Evolutionary conservation across 2,329 filamentous ascomycete genomes (phyloP).

Genomic region (Periconia sp.): DNA sequence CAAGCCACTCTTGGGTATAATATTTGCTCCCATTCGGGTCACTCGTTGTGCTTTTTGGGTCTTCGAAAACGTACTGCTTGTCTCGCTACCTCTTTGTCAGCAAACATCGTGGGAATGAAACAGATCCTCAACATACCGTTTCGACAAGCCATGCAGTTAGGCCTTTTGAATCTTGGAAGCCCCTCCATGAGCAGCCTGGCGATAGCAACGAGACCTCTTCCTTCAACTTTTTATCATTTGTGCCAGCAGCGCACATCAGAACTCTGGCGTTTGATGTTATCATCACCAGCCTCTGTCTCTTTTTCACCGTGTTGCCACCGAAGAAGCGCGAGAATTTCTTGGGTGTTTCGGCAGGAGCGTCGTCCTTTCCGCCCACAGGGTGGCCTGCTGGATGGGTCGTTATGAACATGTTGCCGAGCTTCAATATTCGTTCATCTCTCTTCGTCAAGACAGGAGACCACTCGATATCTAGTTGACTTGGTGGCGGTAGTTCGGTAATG

Average conservation of each 20-base stretch:
- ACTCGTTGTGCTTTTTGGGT: constrained; percentile 74
- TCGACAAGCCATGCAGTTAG: constrained; percentile 89
- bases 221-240: constrained; percentile 95
- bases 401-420: constrained; percentile 89
- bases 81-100: constrained; percentile 67
- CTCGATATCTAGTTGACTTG: constrained; percentile 94
- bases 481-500: constrained; percentile 95
- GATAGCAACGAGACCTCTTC: constrained; percentile 85
- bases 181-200: constrained; percentile 78
- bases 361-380: constrained; percentile 73
- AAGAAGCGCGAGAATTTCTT: constrained; percentile 96
- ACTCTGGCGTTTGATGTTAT: constrained; percentile 91
- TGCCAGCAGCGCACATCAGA: constrained; percentile 86
- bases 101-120: background rate
- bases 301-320: constrained; percentile 87
- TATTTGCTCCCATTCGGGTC: constrained; percentile 69
- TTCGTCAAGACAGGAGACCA: constrained; percentile 95
- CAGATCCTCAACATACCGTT: constrained; percentile 70
- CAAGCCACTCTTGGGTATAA: constrained; percentile 89
- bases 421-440: constrained; percentile 91
- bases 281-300: constrained; percentile 91
- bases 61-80: constrained; percentile 91
- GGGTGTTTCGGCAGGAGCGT: constrained; percentile 62
- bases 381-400: constrained; percentile 78
- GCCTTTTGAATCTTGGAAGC: constrained; percentile 83